phyloP scores from a whole-genome alignment of 352 stramenopile species.

The Phytophthora europaea region DNA sequence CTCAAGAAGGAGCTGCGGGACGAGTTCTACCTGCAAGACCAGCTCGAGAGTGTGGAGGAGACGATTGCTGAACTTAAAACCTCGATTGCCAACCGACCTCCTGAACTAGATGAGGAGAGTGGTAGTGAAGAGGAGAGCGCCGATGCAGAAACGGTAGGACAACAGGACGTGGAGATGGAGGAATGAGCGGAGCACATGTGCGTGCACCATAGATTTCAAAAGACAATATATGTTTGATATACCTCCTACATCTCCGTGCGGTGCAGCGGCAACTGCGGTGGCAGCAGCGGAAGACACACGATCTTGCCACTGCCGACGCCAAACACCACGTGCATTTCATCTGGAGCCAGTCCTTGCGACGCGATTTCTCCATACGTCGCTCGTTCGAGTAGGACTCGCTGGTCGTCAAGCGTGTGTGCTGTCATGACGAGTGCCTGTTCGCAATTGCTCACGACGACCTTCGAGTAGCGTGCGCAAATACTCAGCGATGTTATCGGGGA shows the following conservation, averaged over 20 bases:
- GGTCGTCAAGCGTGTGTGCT: slow-evolving; percentile 56
- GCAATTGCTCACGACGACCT: slow-evolving; percentile 76
- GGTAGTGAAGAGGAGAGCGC: slow-evolving; percentile 47
- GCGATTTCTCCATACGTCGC: slow-evolving; percentile 58
- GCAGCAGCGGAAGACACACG: slow-evolving; percentile 60
- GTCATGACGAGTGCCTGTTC: slow-evolving; percentile 55
- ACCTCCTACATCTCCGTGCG: slow-evolving; percentile 39
- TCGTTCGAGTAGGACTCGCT: slow-evolving; percentile 66
- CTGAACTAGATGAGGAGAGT: slow-evolving; percentile 66
- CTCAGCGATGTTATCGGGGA: slow-evolving; percentile 59
- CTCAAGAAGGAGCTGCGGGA: slow-evolving; percentile 77
- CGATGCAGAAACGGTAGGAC: slow-evolving; percentile 42
- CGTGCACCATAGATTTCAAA: slow-evolving; percentile 59
- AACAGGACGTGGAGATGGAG: slow-evolving; percentile 88
- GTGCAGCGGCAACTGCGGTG: slow-evolving; percentile 13
- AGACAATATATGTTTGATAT: slow-evolving; percentile 54
- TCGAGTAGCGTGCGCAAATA: slow-evolving; percentile 72
- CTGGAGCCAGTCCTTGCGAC: slow-evolving; percentile 69
- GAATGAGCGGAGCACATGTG: slow-evolving; percentile 52
- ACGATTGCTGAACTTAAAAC: slow-evolving; percentile 64
- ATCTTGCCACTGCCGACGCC: slow-evolving; percentile 66
- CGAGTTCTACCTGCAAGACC: slow-evolving; percentile 81
- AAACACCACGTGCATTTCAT: slow-evolving; percentile 83
- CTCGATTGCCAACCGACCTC: slow-evolving; percentile 66
- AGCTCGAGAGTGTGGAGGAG: slow-evolving; percentile 84